A percentile compares a stretch with the other conserved stretches of the same genome.
Conservation (phyloP, 2,329 filamentous ascomycete genomes). For the Verticillium tricorpus region DNA sequence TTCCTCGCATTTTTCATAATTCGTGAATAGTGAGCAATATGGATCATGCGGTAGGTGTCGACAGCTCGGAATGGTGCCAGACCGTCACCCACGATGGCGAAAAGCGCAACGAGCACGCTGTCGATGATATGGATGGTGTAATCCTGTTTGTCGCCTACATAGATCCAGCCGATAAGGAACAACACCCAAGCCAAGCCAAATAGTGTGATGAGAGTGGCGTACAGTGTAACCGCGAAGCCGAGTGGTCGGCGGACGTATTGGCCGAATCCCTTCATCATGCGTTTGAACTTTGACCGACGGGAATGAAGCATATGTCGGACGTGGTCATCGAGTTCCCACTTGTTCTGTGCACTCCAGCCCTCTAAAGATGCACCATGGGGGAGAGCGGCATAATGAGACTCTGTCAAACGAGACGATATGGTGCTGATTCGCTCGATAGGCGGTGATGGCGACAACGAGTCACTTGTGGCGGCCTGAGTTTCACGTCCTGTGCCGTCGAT, state of each 20-base stretch:
- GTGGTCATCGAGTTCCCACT: conserved; percentile 75
- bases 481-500: background rate
- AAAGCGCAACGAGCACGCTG: conserved; percentile 65
- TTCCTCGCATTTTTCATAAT: conserved; percentile 42
- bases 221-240: conserved; percentile 79
- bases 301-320: conserved; percentile 87
- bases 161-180: conserved; percentile 82
- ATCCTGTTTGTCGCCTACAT: conserved; percentile 66
- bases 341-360: conserved; percentile 71
- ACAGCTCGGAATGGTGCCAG: conserved; percentile 70
- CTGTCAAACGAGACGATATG: conserved; percentile 63
- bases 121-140: conserved; percentile 69
- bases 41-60: conserved; percentile 86
- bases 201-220: conserved; percentile 72
- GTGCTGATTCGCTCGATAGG: conserved; percentile 42
- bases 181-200: conserved; percentile 77
- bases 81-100: conserved; percentile 66
- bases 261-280: conserved; percentile 72
- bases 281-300: conserved; percentile 72
- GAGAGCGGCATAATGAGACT: conserved; percentile 72
- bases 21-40: conserved; percentile 63
- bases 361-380: conserved; percentile 69
- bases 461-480: too few relatives aligned
- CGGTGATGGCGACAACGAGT: conserved; percentile 5
- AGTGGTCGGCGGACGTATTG: conserved; percentile 74